Evolutionary conservation across 2,329 filamentous ascomycete species (phyloP), one percentile per base, ranked within the genome.

Genomic region (Drechslera avenae): DNA sequence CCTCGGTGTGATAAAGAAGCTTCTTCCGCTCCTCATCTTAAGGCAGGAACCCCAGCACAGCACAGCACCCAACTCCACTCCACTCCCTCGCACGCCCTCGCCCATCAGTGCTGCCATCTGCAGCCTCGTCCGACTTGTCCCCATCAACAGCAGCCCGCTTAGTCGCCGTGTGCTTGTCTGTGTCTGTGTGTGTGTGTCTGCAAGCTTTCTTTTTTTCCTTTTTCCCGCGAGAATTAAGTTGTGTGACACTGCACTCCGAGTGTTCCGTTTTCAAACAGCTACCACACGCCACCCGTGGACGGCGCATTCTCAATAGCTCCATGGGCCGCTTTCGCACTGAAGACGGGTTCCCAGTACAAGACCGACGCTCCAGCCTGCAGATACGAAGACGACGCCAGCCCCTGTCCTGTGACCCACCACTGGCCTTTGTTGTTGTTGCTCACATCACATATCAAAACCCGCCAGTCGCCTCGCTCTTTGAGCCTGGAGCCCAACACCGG

Each of bases 231-330:
- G 48, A 58, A 52, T 26, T 44, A 54, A 52, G 35, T 8, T 31
- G 28, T 46, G 45, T 39, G 23, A 39, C 57, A 39, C 47, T 28
- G 13, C 28, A 45, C 33, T 35, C 39, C 44, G 33, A 19, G 46
- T 42, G 23, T 46, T 50, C 46, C 50, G 47, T 50, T 54, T 53
- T 50, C 52, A 50, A 54, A 48, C 52, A 45, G 46, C 48, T 51
- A 47, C 50, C 36, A 39, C 52, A 52, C 46, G 54, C 54, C 52
- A 60, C 57, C 42, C 48, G 41, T 51, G 18, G 21, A 33, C 44
- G 42, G 46, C 42, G 39, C 41, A 19, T 33, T 39, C 18, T 51
- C 26, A 32, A 50, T 46, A 51, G 39, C 39, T 55, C 39, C 35
- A 57, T 51, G 51, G 46, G 34, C 49, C 43, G 50, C 56, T 50